Evolutionary conservation across 2,329 filamentous ascomycete genomes (phyloP).

Genomic region (Penicillium sp.): DNA sequence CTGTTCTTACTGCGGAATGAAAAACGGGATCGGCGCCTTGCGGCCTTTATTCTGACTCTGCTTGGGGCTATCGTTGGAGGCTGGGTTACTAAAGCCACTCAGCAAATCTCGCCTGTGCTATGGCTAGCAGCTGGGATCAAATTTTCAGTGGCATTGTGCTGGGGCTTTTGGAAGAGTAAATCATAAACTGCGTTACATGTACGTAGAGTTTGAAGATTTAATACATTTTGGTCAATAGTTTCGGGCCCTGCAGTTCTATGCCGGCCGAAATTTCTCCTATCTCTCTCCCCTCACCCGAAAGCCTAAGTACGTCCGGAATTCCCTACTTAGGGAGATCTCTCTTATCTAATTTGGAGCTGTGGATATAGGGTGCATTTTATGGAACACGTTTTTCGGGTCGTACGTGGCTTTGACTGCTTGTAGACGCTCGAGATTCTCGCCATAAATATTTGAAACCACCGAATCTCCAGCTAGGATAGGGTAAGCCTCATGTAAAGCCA

Average conservation of each 20-base stretch:
- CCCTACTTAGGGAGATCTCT: background rate
- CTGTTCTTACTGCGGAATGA: slow-evolving; percentile 26
- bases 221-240: background rate
- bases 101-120: slow-evolving; percentile 22
- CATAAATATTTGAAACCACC: slow-evolving; percentile 44
- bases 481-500: background rate
- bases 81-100: slow-evolving; percentile 29
- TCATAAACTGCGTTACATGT: background rate
- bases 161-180: slow-evolving; percentile 21
- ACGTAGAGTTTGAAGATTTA: background rate
- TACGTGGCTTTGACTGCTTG: slow-evolving; percentile 48
- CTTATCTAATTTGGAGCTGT: background rate
- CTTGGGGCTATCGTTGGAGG: slow-evolving; percentile 30
- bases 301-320: background rate
- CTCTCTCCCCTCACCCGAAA: background rate
- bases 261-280: background rate
- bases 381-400: slow-evolving; percentile 50
- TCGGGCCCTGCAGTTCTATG: background rate
- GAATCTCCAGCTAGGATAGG: slow-evolving; percentile 30
- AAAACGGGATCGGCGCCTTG: slow-evolving; percentile 29
- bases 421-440: slow-evolving; percentile 44
- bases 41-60: slow-evolving; percentile 28
- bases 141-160: slow-evolving; percentile 16
- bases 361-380: slow-evolving; percentile 43
- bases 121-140: slow-evolving; percentile 30